Evolutionary conservation across 2,329 filamentous ascomycete genomes (phyloP).

Genomic region (Arthrinium phaeospermum): DNA sequence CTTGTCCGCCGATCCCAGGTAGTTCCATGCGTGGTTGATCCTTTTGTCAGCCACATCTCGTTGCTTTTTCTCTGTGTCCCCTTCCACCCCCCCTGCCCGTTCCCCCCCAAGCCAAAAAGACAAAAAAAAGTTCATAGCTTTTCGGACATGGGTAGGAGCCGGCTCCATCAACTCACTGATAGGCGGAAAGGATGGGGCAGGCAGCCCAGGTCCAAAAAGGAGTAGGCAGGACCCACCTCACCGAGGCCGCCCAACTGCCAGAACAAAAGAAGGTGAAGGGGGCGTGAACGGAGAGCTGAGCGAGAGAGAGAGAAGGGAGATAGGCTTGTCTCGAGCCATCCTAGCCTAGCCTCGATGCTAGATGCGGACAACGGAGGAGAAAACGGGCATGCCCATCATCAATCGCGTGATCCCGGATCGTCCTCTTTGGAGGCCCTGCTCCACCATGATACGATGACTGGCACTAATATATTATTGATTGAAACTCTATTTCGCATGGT

Average conservation of each 20-base stretch:
- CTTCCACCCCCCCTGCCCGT: background rate
- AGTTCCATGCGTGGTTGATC: slow-evolving; percentile 12
- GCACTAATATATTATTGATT: background rate
- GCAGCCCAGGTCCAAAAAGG: background rate
- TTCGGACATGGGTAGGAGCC: background rate
- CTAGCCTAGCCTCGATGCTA: background rate
- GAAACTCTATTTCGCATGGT: slow-evolving; percentile 14
- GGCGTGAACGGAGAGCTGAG: slow-evolving; percentile 2
- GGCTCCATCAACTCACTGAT: background rate
- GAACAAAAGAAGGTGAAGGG: background rate
- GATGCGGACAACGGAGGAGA: background rate
- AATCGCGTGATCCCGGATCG: background rate
- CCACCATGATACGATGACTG: background rate
- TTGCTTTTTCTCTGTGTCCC: background rate
- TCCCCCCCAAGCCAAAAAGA: background rate
- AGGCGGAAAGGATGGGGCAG: background rate
- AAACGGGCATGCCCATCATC: background rate
- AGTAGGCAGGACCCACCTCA: background rate
- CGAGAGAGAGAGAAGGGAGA: background rate
- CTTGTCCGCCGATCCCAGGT: slow-evolving; percentile 8
- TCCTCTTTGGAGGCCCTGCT: background rate
- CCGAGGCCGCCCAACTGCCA: slow-evolving; percentile 10
- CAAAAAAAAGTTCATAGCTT: background rate
- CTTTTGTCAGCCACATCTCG: slow-evolving; percentile 2
- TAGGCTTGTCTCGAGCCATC: slow-evolving; percentile 1